Evolutionary conservation across 805 yeast species (phyloP), one percentile per base, ranked within the genome.

Genomic region (Clavispora vitiphila): DNA sequence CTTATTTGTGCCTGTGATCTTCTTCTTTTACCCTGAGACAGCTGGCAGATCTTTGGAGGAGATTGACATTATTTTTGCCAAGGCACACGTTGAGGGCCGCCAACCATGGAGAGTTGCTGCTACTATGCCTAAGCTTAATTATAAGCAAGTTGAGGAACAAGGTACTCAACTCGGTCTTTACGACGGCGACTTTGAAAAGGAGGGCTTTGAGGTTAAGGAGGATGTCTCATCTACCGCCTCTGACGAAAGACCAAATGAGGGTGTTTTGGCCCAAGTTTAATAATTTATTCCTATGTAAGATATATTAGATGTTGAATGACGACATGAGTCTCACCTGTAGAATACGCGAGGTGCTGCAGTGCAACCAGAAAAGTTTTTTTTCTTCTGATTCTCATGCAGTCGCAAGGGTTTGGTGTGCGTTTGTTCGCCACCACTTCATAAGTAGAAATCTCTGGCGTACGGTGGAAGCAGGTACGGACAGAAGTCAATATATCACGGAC

Each of bases 41-140:
- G 74, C 69, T 24, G 75, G 71, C 35, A 61, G 72, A 57, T 51
- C 65, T 26, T 69, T 69, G 61, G 72, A 68, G 60, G 76, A 71
- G 55, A 64, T 67, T 42, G 74, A 71, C 58, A 80, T 81, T 56
- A 80, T 83, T 42, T 78, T 69, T 48, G 85, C 86, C 55, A 78
- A 76, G 64, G 76, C 84, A 7, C 62, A 72, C 50, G 71, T 63
- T 35, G 89, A 83, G 46, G 71, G 72, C 38, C 72, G 72, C 50
- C 74, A 71, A 47, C 77, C 83, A 25, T 82, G 72, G 74, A 70
- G 77, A 59, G 82, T 83, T 37, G 89, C 89, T 38, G 69, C 72
- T 30, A 65, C 72, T 41, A 54, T 83, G 71, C 87, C 87, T 30
- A 75, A 73, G 58, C 69, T 83, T 44, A 57, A 75, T n/a, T 60